Percentiles rank a stretch among this genome's conserved stretches.
These are phyloP conservation scores for Hymenoscyphus repandus DNA, from an alignment of 2,329 filamentous ascomycete species.

Conservation along the genomic window DNA sequence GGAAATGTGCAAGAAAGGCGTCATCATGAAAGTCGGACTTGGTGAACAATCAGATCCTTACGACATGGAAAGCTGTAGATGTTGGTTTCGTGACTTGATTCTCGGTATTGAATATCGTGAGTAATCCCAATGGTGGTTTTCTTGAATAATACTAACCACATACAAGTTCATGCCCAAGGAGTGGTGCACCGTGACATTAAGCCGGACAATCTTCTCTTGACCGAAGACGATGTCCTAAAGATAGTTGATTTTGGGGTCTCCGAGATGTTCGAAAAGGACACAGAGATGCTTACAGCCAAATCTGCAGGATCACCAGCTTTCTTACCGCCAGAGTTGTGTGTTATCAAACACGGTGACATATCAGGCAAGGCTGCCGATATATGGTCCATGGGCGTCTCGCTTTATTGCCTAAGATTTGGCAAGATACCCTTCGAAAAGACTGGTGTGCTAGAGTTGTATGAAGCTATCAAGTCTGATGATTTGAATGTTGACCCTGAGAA, in stretches of 20 bases:
- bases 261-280: slow-evolving; percentile 91
- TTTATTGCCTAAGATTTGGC: slow-evolving; percentile 90
- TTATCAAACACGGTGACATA: slow-evolving; percentile 78
- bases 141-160: slow-evolving; percentile 15
- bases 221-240: slow-evolving; percentile 88
- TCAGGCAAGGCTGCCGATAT: slow-evolving; percentile 89
- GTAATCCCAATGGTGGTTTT: slow-evolving; percentile 32
- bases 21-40: slow-evolving; percentile 93
- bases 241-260: slow-evolving; percentile 99
- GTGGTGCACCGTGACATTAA: slow-evolving; percentile 97
- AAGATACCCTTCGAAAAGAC: slow-evolving; percentile 77
- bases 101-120: slow-evolving; percentile 87
- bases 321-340: slow-evolving; percentile 86
- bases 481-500: slow-evolving; percentile 57
- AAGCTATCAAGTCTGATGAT: slow-evolving; percentile 73
- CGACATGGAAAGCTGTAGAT: slow-evolving; percentile 72
- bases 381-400: slow-evolving; percentile 96
- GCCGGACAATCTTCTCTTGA: slow-evolving; percentile 90
- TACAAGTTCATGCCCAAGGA: slow-evolving; percentile 79
- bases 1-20: slow-evolving; percentile 98
- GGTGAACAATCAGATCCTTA: slow-evolving; percentile 80
- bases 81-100: slow-evolving; percentile 93
- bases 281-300: slow-evolving; percentile 85
- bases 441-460: slow-evolving; percentile 80
- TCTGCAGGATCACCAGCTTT: slow-evolving; percentile 94